Percentiles rank a stretch among this genome's conserved stretches.
Evolutionary conservation across 345 rosid species (phyloP).

Genomic region (Leavenworthia alabamica): DNA sequence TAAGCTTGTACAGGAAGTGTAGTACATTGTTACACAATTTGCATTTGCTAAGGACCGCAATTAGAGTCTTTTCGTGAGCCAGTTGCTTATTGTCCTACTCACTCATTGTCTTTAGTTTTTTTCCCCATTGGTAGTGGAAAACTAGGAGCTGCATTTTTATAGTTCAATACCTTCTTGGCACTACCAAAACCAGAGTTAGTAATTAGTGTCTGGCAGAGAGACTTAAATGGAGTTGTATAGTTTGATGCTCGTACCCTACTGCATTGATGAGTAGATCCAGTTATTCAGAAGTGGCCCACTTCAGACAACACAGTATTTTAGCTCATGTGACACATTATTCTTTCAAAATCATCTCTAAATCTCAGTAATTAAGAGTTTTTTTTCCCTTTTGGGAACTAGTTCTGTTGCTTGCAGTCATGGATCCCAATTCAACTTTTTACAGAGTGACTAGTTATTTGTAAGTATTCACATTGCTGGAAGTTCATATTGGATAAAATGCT

Average conservation of each 20-base stretch:
- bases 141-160: not conserved
- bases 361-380: not conserved
- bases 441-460: constrained; percentile 1
- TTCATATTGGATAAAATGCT: not conserved
- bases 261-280: constrained; percentile 17
- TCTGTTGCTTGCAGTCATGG: constrained; percentile 1
- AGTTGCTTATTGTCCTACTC: constrained; percentile 11
- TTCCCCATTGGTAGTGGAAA: constrained; percentile 1
- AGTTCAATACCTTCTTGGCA: not conserved
- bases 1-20: not conserved
- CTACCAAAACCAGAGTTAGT: constrained; percentile 6
- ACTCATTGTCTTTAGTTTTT: constrained; percentile 9
- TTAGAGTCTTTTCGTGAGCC: constrained; percentile 8
- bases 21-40: constrained; percentile 4
- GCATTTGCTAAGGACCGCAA: not conserved
- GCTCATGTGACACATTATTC: constrained; percentile 12
- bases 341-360: constrained; percentile 11
- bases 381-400: constrained; percentile 10
- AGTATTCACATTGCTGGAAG: not conserved
- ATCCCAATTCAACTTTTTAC: not conserved
- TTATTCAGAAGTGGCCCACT: constrained; percentile 27
- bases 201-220: constrained; percentile 17
- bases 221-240: constrained; percentile 4
- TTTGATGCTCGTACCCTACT: constrained; percentile 26
- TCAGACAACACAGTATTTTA: constrained; percentile 18